Conservation (phyloP, 768 basidiomycete genomes). For the Tricholoma hemisulphureum region DNA sequence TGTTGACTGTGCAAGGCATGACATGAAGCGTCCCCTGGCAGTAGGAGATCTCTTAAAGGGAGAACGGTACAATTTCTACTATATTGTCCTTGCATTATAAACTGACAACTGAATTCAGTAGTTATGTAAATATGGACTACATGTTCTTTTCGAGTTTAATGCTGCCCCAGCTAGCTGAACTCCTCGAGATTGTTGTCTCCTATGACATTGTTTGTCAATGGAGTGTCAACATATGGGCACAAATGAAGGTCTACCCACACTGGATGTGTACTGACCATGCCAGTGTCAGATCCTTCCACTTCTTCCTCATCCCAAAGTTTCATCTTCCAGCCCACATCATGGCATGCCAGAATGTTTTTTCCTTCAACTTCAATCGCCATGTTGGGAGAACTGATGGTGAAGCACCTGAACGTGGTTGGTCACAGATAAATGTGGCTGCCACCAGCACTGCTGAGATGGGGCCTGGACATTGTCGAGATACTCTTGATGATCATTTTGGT, state of each 20-base stretch:
- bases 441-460: constrained; percentile 35
- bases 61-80: not conserved
- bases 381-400: constrained; percentile 7
- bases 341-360: constrained; percentile 2
- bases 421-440: constrained; percentile 6
- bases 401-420: constrained; percentile 1
- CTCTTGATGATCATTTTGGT: constrained; percentile 24
- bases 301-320: not conserved
- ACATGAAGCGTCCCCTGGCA: not conserved
- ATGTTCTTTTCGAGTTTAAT: constrained; percentile 1
- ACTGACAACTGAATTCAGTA: not conserved
- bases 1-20: constrained; percentile 1
- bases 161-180: not conserved
- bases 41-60: not conserved
- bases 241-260: not conserved
- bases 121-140: constrained; percentile 9
- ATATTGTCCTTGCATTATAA: not conserved
- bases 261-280: not conserved
- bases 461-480: constrained; percentile 23
- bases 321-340: constrained; percentile 3
- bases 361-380: not conserved
- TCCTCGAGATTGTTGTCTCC: not conserved
- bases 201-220: constrained; percentile 4
- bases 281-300: not conserved
- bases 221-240: not conserved